phyloP scores from a whole-genome alignment of 768 basidiomycete genomes.

The Chalciporus pseudorubinellus region DNA sequence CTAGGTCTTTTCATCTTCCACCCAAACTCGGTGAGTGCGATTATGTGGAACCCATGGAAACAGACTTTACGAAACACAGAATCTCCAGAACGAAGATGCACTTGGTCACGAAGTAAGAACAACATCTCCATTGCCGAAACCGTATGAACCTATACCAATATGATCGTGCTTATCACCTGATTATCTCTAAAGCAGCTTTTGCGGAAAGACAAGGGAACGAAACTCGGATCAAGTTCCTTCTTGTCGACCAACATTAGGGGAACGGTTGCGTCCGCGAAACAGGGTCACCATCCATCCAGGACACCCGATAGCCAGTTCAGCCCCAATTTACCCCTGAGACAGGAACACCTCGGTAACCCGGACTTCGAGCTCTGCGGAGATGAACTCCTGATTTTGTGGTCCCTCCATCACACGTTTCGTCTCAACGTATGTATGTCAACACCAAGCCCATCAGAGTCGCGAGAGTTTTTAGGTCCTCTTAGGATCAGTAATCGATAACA shows the following conservation, averaged over 20 bases:
- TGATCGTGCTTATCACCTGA: slow-evolving; percentile 5
- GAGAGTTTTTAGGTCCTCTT: slow-evolving; percentile 1
- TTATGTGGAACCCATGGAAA: background rate
- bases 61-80: slow-evolving; percentile 3
- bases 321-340: slow-evolving; percentile 11
- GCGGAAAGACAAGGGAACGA: slow-evolving; percentile 11
- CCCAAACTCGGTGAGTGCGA: no score
- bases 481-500: slow-evolving; percentile 23
- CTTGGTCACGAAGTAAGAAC: background rate
- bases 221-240: slow-evolving; percentile 9
- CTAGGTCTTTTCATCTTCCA: background rate
- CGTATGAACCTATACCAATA: background rate
- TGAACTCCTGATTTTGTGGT: slow-evolving; percentile 20
- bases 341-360: slow-evolving; percentile 31
- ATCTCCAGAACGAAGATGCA: slow-evolving; percentile 3
- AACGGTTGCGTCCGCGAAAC: slow-evolving; percentile 9
- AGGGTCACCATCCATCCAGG: slow-evolving; percentile 11
- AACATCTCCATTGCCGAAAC: slow-evolving; percentile 20
- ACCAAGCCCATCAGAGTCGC: slow-evolving; percentile 14
- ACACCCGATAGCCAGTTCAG: slow-evolving; percentile 26
- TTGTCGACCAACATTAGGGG: slow-evolving; percentile 9
- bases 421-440: slow-evolving; percentile 15
- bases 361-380: slow-evolving; percentile 26
- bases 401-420: slow-evolving; percentile 28
- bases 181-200: slow-evolving; percentile 15